Conservation (phyloP, 257 asterid species). For the Linderniella brevidens region DNA sequence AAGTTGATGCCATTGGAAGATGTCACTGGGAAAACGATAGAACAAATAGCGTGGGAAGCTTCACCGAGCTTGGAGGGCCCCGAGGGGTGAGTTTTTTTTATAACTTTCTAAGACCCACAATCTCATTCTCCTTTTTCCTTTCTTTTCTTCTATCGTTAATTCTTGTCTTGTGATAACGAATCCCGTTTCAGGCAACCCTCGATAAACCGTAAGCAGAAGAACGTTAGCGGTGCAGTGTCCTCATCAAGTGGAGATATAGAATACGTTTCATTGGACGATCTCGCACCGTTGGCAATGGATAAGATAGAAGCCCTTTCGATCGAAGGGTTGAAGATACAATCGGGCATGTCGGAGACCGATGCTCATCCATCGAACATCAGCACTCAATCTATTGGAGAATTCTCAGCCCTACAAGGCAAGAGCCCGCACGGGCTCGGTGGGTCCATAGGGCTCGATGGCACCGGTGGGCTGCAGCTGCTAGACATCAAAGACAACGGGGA, state of each 20-base stretch:
- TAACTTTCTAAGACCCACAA: no score
- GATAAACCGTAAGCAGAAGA: slow-evolving; percentile 18
- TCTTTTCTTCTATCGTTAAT: background rate
- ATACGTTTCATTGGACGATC: slow-evolving; percentile 65
- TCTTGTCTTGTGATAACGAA: slow-evolving; percentile 7
- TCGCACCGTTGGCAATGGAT: slow-evolving; percentile 95
- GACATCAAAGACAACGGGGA: slow-evolving; percentile 59
- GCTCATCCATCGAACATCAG: slow-evolving; percentile 62
- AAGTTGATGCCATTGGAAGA: slow-evolving; percentile 90
- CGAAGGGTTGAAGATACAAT: slow-evolving; percentile 67
- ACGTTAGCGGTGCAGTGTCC: slow-evolving; percentile 2
- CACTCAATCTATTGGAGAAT: slow-evolving; percentile 44
- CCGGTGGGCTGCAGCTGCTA: slow-evolving; percentile 67
- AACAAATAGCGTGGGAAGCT: slow-evolving; percentile 75
- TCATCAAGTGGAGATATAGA: slow-evolving; percentile 31
- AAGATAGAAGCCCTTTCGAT: slow-evolving; percentile 45
- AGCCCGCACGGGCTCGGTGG: slow-evolving; percentile 23
- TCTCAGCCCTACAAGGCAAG: slow-evolving; percentile 68
- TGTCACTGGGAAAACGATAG: slow-evolving; percentile 66
- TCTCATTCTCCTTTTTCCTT: background rate
- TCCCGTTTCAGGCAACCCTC: slow-evolving; percentile 33
- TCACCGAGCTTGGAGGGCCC: slow-evolving; percentile 41
- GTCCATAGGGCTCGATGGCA: slow-evolving; percentile 71
- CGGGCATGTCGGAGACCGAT: slow-evolving; percentile 66
- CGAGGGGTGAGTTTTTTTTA: slow-evolving; percentile 35